Conservation (phyloP, 2,329 filamentous ascomycete genomes). For the Bertia moriformis region DNA sequence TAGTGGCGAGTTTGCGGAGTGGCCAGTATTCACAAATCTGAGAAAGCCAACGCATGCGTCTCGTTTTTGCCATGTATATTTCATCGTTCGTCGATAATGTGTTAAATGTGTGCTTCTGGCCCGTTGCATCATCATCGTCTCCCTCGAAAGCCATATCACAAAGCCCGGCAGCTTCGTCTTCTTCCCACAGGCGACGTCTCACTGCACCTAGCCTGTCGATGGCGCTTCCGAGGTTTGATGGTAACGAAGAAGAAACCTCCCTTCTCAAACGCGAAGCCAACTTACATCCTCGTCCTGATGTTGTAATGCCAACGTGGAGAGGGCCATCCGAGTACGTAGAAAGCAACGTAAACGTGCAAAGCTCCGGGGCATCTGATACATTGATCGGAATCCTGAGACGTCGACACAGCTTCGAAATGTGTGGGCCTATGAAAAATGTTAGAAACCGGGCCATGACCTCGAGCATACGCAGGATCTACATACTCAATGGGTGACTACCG, state of each 20-base stretch:
- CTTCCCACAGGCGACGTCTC: slow-evolving; percentile 56
- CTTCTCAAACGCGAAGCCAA: slow-evolving; percentile 76
- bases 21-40: slow-evolving; percentile 99
- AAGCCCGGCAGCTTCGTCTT: slow-evolving; percentile 41
- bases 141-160: slow-evolving; percentile 25
- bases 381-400: slow-evolving; percentile 81
- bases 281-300: slow-evolving; percentile 88
- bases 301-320: slow-evolving; percentile 87
- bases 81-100: slow-evolving; percentile 64
- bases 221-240: slow-evolving; percentile 59
- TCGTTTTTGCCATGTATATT: slow-evolving; percentile 56
- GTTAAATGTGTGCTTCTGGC: slow-evolving; percentile 75
- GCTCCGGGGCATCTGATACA: slow-evolving; percentile 69
- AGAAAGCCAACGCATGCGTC: slow-evolving; percentile 80
- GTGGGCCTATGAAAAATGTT: slow-evolving; percentile 27
- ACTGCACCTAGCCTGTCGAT: slow-evolving; percentile 66
- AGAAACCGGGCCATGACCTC: background rate
- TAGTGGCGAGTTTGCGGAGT: slow-evolving; percentile 61
- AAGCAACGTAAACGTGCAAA: slow-evolving; percentile 81
- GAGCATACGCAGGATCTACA: slow-evolving; percentile 2
- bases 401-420: slow-evolving; percentile 62
- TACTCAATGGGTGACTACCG: slow-evolving; percentile 26
- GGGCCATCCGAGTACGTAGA: slow-evolving; percentile 83
- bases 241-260: slow-evolving; percentile 71
- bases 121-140: slow-evolving; percentile 42